These are phyloP conservation scores for Pholiota conissans DNA, from an alignment of 768 basidiomycete species.

Conservation along the genomic window DNA sequence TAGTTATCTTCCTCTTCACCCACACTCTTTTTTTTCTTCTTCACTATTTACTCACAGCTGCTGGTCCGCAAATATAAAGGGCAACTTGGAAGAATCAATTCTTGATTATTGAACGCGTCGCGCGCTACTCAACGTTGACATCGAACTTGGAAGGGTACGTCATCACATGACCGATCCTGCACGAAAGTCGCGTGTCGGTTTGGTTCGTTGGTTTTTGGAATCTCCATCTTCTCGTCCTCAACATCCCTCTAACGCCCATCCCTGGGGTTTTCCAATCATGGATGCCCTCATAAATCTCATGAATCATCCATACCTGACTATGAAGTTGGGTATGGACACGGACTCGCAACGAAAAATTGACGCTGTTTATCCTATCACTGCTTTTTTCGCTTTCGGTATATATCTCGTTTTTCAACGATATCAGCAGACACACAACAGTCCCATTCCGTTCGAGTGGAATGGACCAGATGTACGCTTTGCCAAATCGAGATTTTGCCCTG, in stretches of 20 bases:
- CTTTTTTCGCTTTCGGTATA: slow-evolving; percentile 78
- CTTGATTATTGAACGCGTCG: neutral
- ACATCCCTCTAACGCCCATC: slow-evolving; percentile 7
- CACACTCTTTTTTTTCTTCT: slow-evolving; percentile 5
- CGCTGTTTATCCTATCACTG: slow-evolving; percentile 62
- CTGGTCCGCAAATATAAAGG: slow-evolving; percentile 10
- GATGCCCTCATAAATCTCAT: slow-evolving; percentile 47
- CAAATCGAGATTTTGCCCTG: neutral
- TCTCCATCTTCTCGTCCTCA: neutral
- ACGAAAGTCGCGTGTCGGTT: slow-evolving; percentile 27
- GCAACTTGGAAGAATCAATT: neutral
- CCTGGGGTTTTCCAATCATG: slow-evolving; percentile 30
- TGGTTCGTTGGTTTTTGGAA: slow-evolving; percentile 15
- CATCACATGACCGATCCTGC: slow-evolving; percentile 12
- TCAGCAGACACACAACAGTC: slow-evolving; percentile 70
- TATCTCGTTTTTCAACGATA: slow-evolving; percentile 78
- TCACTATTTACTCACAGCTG: slow-evolving; percentile 10
- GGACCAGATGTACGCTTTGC: slow-evolving; percentile 54
- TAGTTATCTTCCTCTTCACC: neutral
- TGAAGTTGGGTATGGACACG: slow-evolving; percentile 47
- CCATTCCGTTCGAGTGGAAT: slow-evolving; percentile 63
- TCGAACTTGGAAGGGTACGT: neutral
- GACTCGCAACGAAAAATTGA: slow-evolving; percentile 55
- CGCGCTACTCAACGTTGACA: neutral
- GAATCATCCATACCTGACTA: slow-evolving; percentile 53